Percentiles rank a stretch among this genome's conserved stretches.
Evolutionary conservation across 148 eudicot genomes (phyloP).

Genomic region (Camellia granthamiana): DNA sequence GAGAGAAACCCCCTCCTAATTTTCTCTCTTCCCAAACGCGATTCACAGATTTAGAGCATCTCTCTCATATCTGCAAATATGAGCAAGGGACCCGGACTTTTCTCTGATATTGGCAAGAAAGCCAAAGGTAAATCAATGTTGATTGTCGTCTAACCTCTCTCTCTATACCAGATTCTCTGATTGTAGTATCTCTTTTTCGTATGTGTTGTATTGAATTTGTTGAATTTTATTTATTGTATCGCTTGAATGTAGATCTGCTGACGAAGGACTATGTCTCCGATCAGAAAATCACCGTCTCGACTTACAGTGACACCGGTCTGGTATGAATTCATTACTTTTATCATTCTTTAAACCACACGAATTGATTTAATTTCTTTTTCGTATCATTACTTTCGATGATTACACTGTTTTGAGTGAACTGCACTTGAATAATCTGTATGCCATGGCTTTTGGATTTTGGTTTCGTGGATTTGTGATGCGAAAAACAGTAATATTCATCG

Average conservation of each 20-base stretch:
- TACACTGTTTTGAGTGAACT: background rate
- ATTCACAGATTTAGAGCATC: background rate
- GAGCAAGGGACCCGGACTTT: constrained; percentile 49
- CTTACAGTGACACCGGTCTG: constrained; percentile 74
- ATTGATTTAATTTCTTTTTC: background rate
- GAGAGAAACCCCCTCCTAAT: background rate
- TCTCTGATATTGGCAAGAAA: constrained; percentile 45
- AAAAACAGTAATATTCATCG: background rate
- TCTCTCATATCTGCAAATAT: constrained; percentile 29
- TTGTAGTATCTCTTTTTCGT: background rate
- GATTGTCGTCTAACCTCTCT: background rate
- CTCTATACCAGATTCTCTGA: background rate
- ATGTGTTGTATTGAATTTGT: background rate
- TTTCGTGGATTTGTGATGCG: background rate
- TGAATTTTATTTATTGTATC: background rate
- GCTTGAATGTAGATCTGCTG: constrained; percentile 62
- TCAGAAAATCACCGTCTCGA: constrained; percentile 73
- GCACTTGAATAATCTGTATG: background rate
- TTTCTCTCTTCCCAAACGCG: background rate
- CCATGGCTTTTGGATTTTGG: background rate
- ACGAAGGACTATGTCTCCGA: constrained; percentile 70
- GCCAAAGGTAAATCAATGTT: constrained; percentile 33
- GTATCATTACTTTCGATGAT: background rate
- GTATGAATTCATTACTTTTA: constrained; percentile 32
- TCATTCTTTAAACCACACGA: background rate